These are phyloP conservation scores for Aspergillus carbonarius DNA, from an alignment of 2,329 filamentous ascomycete species.

Conservation along the genomic window DNA sequence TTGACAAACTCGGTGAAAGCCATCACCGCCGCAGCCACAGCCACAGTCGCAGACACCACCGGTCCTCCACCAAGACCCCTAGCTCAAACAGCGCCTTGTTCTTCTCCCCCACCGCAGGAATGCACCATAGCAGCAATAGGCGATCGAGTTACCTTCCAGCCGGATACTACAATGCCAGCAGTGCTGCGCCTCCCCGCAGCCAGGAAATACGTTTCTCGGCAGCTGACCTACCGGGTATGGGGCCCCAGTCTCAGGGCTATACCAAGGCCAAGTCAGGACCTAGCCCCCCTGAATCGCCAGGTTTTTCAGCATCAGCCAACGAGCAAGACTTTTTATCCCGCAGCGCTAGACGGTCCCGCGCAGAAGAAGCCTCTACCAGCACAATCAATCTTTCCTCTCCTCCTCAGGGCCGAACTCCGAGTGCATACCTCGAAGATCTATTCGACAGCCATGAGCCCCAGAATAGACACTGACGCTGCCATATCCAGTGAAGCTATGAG, in stretches of 20 bases:
- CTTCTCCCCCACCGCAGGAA: constrained; percentile 83
- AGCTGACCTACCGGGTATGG: constrained; percentile 62
- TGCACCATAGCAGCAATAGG: constrained; percentile 59
- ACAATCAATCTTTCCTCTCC: constrained; percentile 65
- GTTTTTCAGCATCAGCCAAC: constrained; percentile 47
- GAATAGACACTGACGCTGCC: constrained; percentile 6
- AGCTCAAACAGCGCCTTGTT: constrained; percentile 74
- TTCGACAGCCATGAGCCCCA: constrained; percentile 66
- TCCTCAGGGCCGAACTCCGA: constrained; percentile 72
- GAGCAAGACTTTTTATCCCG: constrained; percentile 30
- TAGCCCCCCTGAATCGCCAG: constrained; percentile 66
- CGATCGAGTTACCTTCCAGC: constrained; percentile 80
- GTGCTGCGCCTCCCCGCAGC: constrained; percentile 50
- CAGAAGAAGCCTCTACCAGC: constrained; percentile 49
- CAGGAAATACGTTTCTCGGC: constrained; percentile 42
- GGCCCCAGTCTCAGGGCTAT: constrained; percentile 58
- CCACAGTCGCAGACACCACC: constrained; percentile 36
- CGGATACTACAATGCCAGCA: constrained; percentile 81
- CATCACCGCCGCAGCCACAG: constrained; percentile 33
- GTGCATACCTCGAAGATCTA: constrained; percentile 85
- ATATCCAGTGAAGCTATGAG: neutral
- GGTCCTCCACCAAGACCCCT: constrained; percentile 34
- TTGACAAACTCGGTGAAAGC: constrained; percentile 50
- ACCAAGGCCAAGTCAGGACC: constrained; percentile 50
- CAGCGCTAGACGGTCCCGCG: constrained; percentile 29